Conservation (phyloP, 805 yeast species). For the Pichia cephalocereana region DNA sequence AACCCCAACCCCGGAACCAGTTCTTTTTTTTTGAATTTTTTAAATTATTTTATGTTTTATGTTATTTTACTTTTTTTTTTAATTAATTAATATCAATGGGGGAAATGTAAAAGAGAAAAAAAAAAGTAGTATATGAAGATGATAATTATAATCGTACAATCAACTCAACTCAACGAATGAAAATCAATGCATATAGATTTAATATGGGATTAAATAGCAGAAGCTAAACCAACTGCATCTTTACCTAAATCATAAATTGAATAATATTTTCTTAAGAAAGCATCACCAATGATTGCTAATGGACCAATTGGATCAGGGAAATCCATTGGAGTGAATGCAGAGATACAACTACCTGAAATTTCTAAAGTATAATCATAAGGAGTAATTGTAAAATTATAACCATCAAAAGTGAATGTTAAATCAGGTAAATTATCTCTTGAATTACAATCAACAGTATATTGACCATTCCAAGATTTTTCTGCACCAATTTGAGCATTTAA, state of each 20-base stretch:
- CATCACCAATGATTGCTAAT: slow-evolving; percentile 92
- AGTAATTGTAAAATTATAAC: slow-evolving; percentile 82
- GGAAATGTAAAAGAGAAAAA: neutral
- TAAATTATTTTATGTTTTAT: too few species aligned
- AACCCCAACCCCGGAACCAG: neutral
- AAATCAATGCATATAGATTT: too few species aligned
- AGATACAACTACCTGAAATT: slow-evolving; percentile 89
- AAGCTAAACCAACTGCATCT: slow-evolving; percentile 92
- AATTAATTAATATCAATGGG: too few species aligned
- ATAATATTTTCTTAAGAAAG: slow-evolving; percentile 92
- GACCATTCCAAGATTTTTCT: slow-evolving; percentile 94
- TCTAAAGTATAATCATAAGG: slow-evolving; percentile 93
- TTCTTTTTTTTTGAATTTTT: neutral
- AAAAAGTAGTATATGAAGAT: neutral
- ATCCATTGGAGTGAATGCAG: slow-evolving; percentile 95
- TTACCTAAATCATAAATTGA: slow-evolving; percentile 86
- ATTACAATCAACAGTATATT: slow-evolving; percentile 87
- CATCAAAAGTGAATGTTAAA: slow-evolving; percentile 80
- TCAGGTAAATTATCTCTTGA: slow-evolving; percentile 81
- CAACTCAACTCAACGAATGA: too few species aligned
- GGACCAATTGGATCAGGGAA: slow-evolving; percentile 97
- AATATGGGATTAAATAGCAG: slow-evolving; percentile 36
- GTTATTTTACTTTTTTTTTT: too few species aligned
- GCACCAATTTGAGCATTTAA: slow-evolving; percentile 96
- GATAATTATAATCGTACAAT: neutral